These are phyloP conservation scores for Monosporozyma siamensis DNA, from an alignment of 805 yeast genomes.

Conservation along the genomic window DNA sequence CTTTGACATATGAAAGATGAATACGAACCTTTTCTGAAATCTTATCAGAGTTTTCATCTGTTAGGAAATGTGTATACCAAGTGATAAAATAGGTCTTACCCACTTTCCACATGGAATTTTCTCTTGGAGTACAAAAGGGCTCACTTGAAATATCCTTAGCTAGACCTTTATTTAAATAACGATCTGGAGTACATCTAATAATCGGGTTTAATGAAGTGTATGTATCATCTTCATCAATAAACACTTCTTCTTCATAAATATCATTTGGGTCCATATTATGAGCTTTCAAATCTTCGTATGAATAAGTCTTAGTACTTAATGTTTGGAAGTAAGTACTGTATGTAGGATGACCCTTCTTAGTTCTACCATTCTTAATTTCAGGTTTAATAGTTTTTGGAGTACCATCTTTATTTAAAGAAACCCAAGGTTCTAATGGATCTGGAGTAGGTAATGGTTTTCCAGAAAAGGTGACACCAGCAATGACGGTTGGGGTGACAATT, in stretches of 20 bases:
- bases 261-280: slow-evolving; percentile 63
- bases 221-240: slow-evolving; percentile 60
- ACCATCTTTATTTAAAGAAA: slow-evolving; percentile 68
- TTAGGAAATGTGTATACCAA: slow-evolving; percentile 68
- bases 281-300: slow-evolving; percentile 58
- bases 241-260: slow-evolving; percentile 44
- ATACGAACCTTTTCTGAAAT: slow-evolving; percentile 52
- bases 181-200: slow-evolving; percentile 76
- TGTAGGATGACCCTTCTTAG: slow-evolving; percentile 58
- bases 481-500: slow-evolving; percentile 60
- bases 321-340: slow-evolving; percentile 72
- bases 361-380: slow-evolving; percentile 60
- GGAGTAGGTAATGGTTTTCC: slow-evolving; percentile 41
- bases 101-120: slow-evolving; percentile 44
- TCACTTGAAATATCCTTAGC: slow-evolving; percentile 47
- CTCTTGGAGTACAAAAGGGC: slow-evolving; percentile 83
- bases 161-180: slow-evolving; percentile 54
- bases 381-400: slow-evolving; percentile 73
- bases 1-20: slow-evolving; percentile 59
- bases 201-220: slow-evolving; percentile 67
- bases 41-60: slow-evolving; percentile 27
- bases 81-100: slow-evolving; percentile 66
- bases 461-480: slow-evolving; percentile 46
- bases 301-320: slow-evolving; percentile 46
- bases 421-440: slow-evolving; percentile 71